Base-by-base conservation (phyloP, 2,329 filamentous ascomycete species). In the Xylariaceae sp. region DNA sequence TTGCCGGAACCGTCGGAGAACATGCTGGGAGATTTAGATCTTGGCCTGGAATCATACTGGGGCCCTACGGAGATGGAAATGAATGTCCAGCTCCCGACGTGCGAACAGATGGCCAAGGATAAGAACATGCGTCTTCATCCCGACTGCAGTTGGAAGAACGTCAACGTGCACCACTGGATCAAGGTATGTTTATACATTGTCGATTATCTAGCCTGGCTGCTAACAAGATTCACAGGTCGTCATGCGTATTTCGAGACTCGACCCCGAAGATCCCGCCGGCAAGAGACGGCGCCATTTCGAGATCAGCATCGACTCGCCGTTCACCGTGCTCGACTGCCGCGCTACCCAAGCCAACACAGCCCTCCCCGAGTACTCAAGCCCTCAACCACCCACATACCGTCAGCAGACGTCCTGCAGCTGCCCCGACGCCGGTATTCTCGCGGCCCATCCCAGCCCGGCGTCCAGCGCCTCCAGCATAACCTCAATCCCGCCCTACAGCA, bases 131-230 rank as follows among this genome's bases (percentile, higher is more conserved):
- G 83, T 55, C 73, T 96, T 55, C 87, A 96, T 68, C 92, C 92
- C 49, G 91, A 96, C 67, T 95, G 90, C 51, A 95, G 90, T 53
- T 96, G 92, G 78, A 88, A 90, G 66, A 95, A 95, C 59, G 92
- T 95, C 49, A 89, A 94, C 65, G 91, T 96, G 50, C 90, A 89
- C 68, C 92, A 96, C 69, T 96, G 91, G 91, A 95, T 96, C 70
- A 96, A 96, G 82, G 89, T 90, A 58, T 19, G 53, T 13, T 39
- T 34, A 9, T 34, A 1, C 32, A 5, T 26, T 5, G 8, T 3
- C 6, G 8, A 12, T 4, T 13, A 5, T 15, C 5, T 40, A 19
- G 10, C 19, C 2, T 29, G 1, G 5, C 12, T 22, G 12, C 30
- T 47, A 45, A 53, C 45, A 37, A 21, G 34, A 55, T 56, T 37